These are phyloP conservation scores for Puccinia polysora DNA, from an alignment of 1,284 basidiomycete genomes.

Conservation along the genomic window DNA sequence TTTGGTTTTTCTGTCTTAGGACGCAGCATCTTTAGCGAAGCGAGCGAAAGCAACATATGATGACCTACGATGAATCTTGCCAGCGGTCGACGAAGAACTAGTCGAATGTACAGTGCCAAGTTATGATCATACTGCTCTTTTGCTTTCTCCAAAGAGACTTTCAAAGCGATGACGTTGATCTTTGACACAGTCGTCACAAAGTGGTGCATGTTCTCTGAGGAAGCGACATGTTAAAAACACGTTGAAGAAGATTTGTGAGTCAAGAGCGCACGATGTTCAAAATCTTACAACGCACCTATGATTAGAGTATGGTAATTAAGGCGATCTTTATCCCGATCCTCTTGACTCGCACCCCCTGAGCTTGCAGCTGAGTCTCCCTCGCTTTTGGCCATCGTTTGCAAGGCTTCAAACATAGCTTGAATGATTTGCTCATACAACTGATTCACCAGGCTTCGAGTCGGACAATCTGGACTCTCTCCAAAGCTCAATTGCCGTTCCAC, in stretches of 20 bases:
- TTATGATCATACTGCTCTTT: slow-evolving; percentile 83
- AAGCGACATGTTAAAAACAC: neutral
- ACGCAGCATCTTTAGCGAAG: neutral
- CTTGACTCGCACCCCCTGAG: slow-evolving; percentile 59
- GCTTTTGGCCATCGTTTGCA: slow-evolving; percentile 91
- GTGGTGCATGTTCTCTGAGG: slow-evolving; percentile 87
- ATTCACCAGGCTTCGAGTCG: slow-evolving; percentile 71
- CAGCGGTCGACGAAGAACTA: slow-evolving; percentile 79
- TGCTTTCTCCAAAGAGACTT: slow-evolving; percentile 67
- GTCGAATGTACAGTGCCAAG: slow-evolving; percentile 74
- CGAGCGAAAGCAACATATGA: neutral
- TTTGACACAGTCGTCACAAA: slow-evolving; percentile 75
- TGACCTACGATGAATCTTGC: slow-evolving; percentile 74
- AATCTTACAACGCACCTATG: slow-evolving; percentile 65
- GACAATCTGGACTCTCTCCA: slow-evolving; percentile 63
- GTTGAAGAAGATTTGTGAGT: neutral
- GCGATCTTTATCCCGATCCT: slow-evolving; percentile 73
- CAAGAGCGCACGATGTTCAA: slow-evolving; percentile 4
- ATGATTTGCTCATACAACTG: slow-evolving; percentile 80
- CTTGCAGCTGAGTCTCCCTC: slow-evolving; percentile 60
- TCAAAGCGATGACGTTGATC: slow-evolving; percentile 61
- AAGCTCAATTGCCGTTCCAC: slow-evolving; percentile 77
- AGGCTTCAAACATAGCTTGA: slow-evolving; percentile 78
- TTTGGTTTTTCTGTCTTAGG: neutral
- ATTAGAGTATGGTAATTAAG: slow-evolving; percentile 93